Evolutionary conservation across 2,329 filamentous ascomycete species (phyloP).

Genomic region (Alternaria sp.): DNA sequence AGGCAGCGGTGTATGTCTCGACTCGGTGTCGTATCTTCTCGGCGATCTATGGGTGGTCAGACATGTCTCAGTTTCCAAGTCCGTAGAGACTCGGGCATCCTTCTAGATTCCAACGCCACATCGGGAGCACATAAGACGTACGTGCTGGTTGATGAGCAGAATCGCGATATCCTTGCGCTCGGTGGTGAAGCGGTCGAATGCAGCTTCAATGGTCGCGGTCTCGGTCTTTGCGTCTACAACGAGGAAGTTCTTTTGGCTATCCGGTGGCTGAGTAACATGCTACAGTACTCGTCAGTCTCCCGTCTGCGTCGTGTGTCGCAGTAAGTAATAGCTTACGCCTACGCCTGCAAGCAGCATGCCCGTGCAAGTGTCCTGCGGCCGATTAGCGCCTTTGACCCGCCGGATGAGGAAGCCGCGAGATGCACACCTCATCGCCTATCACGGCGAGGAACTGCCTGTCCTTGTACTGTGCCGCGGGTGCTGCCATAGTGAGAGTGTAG

Average conservation of each 20-base stretch:
- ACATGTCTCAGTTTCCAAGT: not conserved
- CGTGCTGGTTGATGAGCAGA: conserved; percentile 96
- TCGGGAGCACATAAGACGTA: conserved; percentile 51
- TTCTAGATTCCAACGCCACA: not conserved
- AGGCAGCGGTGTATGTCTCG: conserved; percentile 90
- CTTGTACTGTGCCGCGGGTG: conserved; percentile 66
- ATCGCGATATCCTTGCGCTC: conserved; percentile 97
- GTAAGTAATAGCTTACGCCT: conserved; percentile 68
- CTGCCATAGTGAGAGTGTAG: conserved; percentile 59
- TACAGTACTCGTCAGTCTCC: conserved; percentile 49
- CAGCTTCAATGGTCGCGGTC: conserved; percentile 81
- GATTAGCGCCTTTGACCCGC: conserved; percentile 18
- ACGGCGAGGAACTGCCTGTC: conserved; percentile 96
- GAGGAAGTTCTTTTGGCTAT: conserved; percentile 96
- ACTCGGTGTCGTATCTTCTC: conserved; percentile 91
- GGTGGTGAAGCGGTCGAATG: conserved; percentile 87
- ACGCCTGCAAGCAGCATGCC: conserved; percentile 94
- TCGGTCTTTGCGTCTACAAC: conserved; percentile 96
- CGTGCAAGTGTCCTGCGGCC: conserved; percentile 84
- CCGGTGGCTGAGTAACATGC: conserved; percentile 90
- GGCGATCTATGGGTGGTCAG: conserved; percentile 69
- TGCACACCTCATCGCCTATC: conserved; percentile 87
- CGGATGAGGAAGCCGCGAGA: not conserved
- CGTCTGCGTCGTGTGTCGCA: not conserved
- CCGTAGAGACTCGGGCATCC: not conserved